Percentiles rank a stretch among this genome's conserved stretches.
phyloP scores from a whole-genome alignment of 768 basidiomycete genomes.

The Lyophyllum atratum region DNA sequence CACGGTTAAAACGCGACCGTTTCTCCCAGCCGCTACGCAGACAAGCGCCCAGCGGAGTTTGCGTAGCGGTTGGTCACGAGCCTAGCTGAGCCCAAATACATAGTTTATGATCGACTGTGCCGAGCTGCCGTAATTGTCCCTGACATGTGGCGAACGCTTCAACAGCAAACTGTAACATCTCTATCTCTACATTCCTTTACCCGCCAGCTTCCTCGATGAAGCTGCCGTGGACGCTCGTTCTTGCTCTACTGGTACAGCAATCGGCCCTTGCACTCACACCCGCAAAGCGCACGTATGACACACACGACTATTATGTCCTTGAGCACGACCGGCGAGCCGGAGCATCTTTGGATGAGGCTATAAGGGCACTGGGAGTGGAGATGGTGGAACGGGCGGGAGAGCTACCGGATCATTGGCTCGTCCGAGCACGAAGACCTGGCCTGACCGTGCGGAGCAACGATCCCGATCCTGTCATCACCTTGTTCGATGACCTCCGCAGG shows the following conservation, averaged over 20 bases:
- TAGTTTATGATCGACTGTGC: too few relatives aligned
- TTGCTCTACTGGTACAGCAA: conserved; percentile 31
- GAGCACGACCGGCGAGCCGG: conserved; percentile 52
- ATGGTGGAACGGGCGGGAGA: conserved; percentile 89
- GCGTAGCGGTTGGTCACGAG: too few relatives aligned
- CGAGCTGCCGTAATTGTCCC: not conserved
- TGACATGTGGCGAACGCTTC: not conserved
- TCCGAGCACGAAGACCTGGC: conserved; percentile 53
- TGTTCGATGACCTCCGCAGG: conserved; percentile 45
- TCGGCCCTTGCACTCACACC: conserved; percentile 36
- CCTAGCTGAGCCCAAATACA: too few relatives aligned
- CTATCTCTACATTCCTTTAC: conserved; percentile 10
- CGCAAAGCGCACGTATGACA: conserved; percentile 53
- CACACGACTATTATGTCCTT: conserved; percentile 83
- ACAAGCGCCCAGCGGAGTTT: too few relatives aligned
- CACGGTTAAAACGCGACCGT: too few relatives aligned
- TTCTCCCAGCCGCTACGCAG: too few relatives aligned
- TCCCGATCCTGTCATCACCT: conserved; percentile 50
- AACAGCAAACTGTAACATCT: not conserved
- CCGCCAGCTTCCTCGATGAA: conserved; percentile 25
- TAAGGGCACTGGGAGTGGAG: conserved; percentile 79
- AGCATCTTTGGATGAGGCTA: conserved; percentile 58
- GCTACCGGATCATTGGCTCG: conserved; percentile 79
- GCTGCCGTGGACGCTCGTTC: conserved; percentile 29
- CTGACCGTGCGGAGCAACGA: conserved; percentile 33